Evolutionary conservation across 352 stramenopile species (phyloP), one percentile per base, ranked within the genome.

Genomic region (Globisporangium spiculum): DNA sequence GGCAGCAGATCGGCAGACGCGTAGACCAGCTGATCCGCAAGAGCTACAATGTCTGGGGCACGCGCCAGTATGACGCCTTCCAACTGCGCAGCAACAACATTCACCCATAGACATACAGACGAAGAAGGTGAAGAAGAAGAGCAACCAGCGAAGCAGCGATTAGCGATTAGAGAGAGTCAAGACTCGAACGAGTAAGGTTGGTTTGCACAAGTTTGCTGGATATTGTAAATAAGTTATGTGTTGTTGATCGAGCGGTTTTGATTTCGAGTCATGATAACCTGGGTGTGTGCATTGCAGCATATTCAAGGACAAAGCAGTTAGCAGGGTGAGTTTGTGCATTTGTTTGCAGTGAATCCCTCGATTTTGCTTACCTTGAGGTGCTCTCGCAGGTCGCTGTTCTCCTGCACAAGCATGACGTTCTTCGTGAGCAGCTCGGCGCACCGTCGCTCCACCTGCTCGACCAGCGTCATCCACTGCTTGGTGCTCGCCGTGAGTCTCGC

Each of bases 51-150:
- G 80, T 85, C 2, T 96, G 90, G 83, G 89, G 89, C 1, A 96
- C 90, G 61, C 76, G 86, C n/a, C 85, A 97, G 66, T 97, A 97
- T 70, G 91, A 97, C 68, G 83, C 84, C 50, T 97, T 96, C 76
- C 91, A 97, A 70, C 76, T 90, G 70, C 84, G 89, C 27, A 96
- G 84, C 74, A 97, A 97, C 72, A 94, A 95, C 67, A 97, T 97
- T 65, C 75, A 91, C 63, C 79, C 84, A 63, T 95, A 82, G 58
- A 55, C 26, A 6, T 32, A 48, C 14, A 1, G 38, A 16, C 10
- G 22, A 66, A 50, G 3, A 24, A 22, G 26, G 44, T 38, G n/a
- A 64, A 36, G 38, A 46, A 44, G 2, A 44, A 16, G 10, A 5
- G 12, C 38, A 20, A 52, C 18, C 34, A 41, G 10, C 10, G 34